A percentile compares a stretch with the other conserved stretches of the same genome.
Conservation (phyloP, 805 yeast species). For the Starmerella davenportii region DNA sequence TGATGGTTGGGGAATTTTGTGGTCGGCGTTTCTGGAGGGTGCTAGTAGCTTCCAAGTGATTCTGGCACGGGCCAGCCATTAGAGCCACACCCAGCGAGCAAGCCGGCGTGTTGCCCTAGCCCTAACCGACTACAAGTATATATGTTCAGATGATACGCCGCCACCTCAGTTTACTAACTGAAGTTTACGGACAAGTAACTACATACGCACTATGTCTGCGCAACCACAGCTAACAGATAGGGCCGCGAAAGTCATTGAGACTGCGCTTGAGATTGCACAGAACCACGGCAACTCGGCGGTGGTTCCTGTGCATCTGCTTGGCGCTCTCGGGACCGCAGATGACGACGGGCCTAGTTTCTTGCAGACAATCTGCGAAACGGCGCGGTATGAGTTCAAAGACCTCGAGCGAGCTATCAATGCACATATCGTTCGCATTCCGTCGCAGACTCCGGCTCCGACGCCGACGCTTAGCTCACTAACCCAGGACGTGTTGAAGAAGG, state of each 20-base stretch:
- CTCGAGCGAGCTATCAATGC: conserved; percentile 68
- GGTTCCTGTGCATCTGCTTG: conserved; percentile 74
- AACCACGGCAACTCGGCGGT: conserved; percentile 73
- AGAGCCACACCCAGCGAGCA: no score
- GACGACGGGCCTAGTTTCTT: conserved; percentile 42
- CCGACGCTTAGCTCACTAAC: conserved; percentile 59
- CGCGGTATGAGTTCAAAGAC: conserved; percentile 68
- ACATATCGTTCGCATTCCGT: conserved; percentile 65
- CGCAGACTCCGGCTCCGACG: conserved; percentile 82
- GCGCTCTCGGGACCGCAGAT: conserved; percentile 66
- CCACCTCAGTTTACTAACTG: no score
- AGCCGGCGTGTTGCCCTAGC: no score
- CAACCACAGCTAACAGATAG: conserved; percentile 63
- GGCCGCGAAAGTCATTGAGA: conserved; percentile 63
- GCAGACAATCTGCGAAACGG: conserved; percentile 67
- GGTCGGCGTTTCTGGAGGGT: no score
- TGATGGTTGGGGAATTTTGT: no score
- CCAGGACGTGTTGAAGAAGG: conserved; percentile 54
- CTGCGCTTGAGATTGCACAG: conserved; percentile 65
- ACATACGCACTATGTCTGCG: no score
- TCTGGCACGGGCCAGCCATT: no score
- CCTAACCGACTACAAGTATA: no score
- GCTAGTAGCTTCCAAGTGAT: no score
- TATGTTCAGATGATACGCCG: no score
- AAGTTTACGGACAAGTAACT: no score